phyloP scores from a whole-genome alignment of 305 asterid species.

The Solanum hybrid region DNA sequence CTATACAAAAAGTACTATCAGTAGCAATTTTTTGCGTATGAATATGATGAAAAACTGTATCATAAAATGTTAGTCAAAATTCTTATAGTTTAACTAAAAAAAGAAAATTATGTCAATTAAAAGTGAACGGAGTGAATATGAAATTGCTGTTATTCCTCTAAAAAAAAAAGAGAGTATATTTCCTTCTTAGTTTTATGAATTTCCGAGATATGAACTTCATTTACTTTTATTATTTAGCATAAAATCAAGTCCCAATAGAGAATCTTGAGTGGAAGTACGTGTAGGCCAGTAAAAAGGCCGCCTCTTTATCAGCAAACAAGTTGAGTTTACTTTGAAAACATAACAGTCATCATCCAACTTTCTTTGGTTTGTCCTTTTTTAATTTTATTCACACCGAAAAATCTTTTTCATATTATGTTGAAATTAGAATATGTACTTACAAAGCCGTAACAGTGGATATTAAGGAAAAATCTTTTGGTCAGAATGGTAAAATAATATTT shows the following conservation, averaged over 20 bases:
- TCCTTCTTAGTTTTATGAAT: background rate
- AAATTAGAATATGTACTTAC: background rate
- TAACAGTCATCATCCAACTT: background rate
- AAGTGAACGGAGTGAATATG: background rate
- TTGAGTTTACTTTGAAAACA: background rate
- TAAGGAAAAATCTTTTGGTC: too few relatives aligned
- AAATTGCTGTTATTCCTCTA: background rate
- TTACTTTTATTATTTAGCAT: background rate
- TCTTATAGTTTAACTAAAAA: too few relatives aligned
- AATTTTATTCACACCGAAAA: too few relatives aligned
- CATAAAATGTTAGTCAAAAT: fast-evolving
- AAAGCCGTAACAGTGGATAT: background rate
- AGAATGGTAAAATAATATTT: too few relatives aligned
- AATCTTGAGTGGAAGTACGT: background rate
- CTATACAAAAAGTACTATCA: too few relatives aligned
- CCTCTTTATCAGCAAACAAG: background rate
- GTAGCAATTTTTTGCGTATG: too few relatives aligned
- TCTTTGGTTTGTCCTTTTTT: too few relatives aligned
- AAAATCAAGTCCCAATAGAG: background rate
- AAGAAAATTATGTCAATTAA: too few relatives aligned
- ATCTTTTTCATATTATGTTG: background rate
- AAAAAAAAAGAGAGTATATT: background rate
- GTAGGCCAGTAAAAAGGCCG: background rate
- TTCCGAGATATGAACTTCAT: background rate
- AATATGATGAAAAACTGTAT: too few relatives aligned